Evolutionary conservation across 106 monocot genomes (phyloP).

Genomic region (Dactylorhiza incarnata): DNA sequence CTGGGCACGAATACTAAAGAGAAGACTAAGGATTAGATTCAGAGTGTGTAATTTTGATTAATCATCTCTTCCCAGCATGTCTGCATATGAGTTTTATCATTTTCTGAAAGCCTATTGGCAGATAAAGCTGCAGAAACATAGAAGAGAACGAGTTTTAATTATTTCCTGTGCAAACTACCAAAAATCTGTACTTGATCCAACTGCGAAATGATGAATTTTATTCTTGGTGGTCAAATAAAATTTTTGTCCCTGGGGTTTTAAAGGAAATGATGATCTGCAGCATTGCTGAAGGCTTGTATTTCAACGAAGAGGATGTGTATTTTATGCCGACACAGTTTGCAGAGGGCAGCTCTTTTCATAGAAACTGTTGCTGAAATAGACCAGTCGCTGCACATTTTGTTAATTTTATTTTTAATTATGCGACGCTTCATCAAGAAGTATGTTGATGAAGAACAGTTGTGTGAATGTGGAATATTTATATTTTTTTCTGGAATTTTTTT

Average conservation of each 20-base stretch:
- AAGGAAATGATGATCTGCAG: slow-evolving; percentile 2
- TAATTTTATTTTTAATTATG: not conserved
- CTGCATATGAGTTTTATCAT: not conserved
- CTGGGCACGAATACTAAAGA: slow-evolving; percentile 25
- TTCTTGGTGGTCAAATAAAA: not conserved
- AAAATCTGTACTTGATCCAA: not conserved
- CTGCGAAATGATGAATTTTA: not conserved
- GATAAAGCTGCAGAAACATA: not conserved
- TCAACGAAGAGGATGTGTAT: not conserved
- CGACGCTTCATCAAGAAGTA: no score
- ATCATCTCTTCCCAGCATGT: not conserved
- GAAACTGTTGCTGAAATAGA: slow-evolving; percentile 10
- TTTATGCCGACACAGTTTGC: not conserved
- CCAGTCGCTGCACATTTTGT: not conserved
- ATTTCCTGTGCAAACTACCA: not conserved
- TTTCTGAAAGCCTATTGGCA: not conserved
- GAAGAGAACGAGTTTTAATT: not conserved
- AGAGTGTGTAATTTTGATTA: not conserved
- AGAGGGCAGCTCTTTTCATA: slow-evolving; percentile 6
- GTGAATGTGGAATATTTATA: no score
- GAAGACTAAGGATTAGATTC: slow-evolving; percentile 10
- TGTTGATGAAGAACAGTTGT: no score
- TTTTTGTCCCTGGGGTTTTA: not conserved
- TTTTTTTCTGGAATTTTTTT: no score
- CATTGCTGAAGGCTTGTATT: not conserved